These are phyloP conservation scores for Phialophora tarda DNA, from an alignment of 2,329 filamentous ascomycete species.

Conservation along the genomic window DNA sequence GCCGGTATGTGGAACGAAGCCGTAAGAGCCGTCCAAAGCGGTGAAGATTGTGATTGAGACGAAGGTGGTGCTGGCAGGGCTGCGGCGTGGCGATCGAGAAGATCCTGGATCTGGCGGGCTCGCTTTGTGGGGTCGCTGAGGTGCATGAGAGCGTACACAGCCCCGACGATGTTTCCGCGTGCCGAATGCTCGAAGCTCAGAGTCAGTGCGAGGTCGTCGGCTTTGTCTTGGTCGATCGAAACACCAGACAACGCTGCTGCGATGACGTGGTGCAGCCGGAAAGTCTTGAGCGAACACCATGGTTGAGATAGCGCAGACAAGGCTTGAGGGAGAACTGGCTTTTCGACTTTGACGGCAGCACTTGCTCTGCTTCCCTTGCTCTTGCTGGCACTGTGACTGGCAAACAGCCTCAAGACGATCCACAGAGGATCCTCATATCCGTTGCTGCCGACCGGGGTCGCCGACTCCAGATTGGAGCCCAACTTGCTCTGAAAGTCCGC, in stretches of 20 bases:
- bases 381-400: conserved; percentile 50
- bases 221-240: conserved; percentile 62
- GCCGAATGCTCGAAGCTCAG: conserved; percentile 61
- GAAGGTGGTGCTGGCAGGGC: conserved; percentile 63
- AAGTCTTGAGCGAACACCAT: conserved; percentile 76
- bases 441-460: conserved; percentile 68
- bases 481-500: conserved; percentile 75
- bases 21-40: conserved; percentile 64
- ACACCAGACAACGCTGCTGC: conserved; percentile 58
- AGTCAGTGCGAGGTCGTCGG: conserved; percentile 69
- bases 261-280: conserved; percentile 80
- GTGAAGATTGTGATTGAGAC: conserved; percentile 9
- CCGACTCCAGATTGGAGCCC: conserved; percentile 68
- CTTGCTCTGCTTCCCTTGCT: conserved; percentile 31
- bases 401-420: conserved; percentile 82
- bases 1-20: conserved; percentile 72
- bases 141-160: conserved; percentile 78
- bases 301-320: conserved; percentile 78
- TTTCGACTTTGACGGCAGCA: conserved; percentile 43
- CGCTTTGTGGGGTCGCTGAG: conserved; percentile 69
- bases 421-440: conserved; percentile 70
- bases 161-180: conserved; percentile 70
- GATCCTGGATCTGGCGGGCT: conserved; percentile 70
- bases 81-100: conserved; percentile 73
- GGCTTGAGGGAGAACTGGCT: conserved; percentile 66